phyloP scores from a whole-genome alignment of 345 rosid genomes.

The Aurinia saxatilis region DNA sequence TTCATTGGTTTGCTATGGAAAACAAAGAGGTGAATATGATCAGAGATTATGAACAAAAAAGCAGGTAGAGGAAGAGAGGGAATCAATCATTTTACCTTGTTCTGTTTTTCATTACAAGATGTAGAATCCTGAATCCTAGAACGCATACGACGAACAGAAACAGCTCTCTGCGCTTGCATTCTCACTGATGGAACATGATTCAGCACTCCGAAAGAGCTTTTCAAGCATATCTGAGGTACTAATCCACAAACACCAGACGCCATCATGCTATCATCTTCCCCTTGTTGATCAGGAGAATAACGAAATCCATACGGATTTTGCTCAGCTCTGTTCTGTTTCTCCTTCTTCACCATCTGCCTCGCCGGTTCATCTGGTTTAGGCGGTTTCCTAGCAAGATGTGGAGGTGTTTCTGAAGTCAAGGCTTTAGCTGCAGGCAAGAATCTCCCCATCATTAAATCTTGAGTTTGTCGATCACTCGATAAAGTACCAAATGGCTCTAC shows the following conservation, averaged over 20 bases:
- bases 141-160: slow-evolving; percentile 37
- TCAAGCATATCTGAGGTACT: slow-evolving; percentile 63
- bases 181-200: slow-evolving; percentile 55
- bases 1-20: slow-evolving; percentile 27
- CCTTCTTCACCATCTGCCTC: slow-evolving; percentile 26
- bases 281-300: slow-evolving; percentile 36
- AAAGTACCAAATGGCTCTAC: slow-evolving; percentile 41
- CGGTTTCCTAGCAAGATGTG: slow-evolving; percentile 39
- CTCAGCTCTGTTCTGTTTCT: slow-evolving; percentile 19
- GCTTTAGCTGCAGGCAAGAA: slow-evolving; percentile 96
- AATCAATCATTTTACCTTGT: slow-evolving; percentile 41
- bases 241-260: slow-evolving; percentile 59
- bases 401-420: slow-evolving; percentile 65
- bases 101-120: slow-evolving; percentile 23
- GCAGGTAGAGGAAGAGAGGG: background rate
- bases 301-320: slow-evolving; percentile 26
- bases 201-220: slow-evolving; percentile 51
- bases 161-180: slow-evolving; percentile 32
- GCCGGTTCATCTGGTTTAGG: slow-evolving; percentile 33
- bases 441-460: slow-evolving; percentile 82
- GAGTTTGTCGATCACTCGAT: slow-evolving; percentile 45
- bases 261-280: slow-evolving; percentile 38
- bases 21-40: background rate
- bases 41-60: background rate
- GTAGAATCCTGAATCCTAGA: slow-evolving; percentile 33